Base-by-base conservation (phyloP, 345 rosid species). In the Eucalyptus virginea region DNA sequence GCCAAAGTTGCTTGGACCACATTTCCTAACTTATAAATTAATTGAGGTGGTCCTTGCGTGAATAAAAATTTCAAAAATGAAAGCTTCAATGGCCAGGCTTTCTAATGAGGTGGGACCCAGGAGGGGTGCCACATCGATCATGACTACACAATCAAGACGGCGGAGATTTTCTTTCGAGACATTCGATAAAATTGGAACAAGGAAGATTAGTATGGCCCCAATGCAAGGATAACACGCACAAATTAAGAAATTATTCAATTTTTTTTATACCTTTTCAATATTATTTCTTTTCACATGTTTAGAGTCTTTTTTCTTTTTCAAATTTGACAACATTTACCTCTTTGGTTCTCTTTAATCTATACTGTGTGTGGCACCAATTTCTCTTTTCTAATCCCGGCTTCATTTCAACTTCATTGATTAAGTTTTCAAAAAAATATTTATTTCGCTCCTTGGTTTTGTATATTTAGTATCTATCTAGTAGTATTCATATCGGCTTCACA, bases 351-450 rank as follows among this genome's bases (percentile, higher is more conserved):
- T 65, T 65, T 34, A 34, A 69, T 69, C 2, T 69, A 69, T 69
- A 69, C 24, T 2, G 0, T 16, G 0, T 16, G 8, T 34, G 10
- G 11, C 4, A 3, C 10, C 24, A 9, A 32, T 32, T 32, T 69
- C 80, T 16, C 9, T 15, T 16, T n/a, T 65, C 37, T 6, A 65
- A 4, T 65, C 37, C 9, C 0, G 10, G 3, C 34, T n/a, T 65
- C 77, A 7, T 65, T 65, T 65, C 77, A n/a, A 16, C 77, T 7
- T 65, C 77, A 30, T 17, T 8, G 18, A 15, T 65, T n/a, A 7
- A 14, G 2, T n/a, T 15, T n/a, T 65, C 37, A 2, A 7, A 17
- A 86, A 49, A 49, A 10, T 17, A 49, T 15, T 48, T 28, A 15
- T 6, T 44, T 8, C 37, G 3, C 37, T 65, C 77, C 19, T 65